Evolutionary conservation across 345 rosid genomes (phyloP).

Genomic region (Eucalyptus cloeziana): DNA sequence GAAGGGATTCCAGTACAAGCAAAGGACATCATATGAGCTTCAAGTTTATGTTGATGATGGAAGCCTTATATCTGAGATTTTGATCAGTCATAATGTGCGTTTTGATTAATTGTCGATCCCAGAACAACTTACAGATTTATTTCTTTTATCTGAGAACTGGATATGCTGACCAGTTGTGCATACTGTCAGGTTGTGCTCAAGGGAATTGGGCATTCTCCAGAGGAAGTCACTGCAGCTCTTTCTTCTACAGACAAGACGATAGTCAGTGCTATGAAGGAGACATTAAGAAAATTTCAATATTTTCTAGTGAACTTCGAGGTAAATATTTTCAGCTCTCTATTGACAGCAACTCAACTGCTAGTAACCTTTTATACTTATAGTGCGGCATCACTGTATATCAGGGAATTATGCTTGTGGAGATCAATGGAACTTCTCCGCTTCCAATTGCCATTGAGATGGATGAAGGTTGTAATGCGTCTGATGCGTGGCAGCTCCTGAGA

Average conservation of each 20-base stretch:
- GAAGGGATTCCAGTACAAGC: constrained; percentile 62
- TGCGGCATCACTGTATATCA: constrained; percentile 8
- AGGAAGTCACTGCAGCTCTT: constrained; percentile 72
- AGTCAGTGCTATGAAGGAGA: constrained; percentile 52
- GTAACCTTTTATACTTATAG: background rate
- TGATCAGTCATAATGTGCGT: constrained; percentile 72
- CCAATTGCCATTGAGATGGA: constrained; percentile 69
- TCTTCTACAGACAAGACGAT: constrained; percentile 39
- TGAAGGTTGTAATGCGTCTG: constrained; percentile 55
- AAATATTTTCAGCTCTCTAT: background rate
- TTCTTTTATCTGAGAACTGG: background rate
- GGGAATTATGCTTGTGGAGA: constrained; percentile 74
- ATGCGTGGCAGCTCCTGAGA: constrained; percentile 67
- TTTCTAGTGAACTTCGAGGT: constrained; percentile 82
- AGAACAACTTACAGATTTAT: background rate
- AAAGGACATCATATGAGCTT: constrained; percentile 55
- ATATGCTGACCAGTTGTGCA: background rate
- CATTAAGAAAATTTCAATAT: constrained; percentile 46
- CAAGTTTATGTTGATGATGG: constrained; percentile 79
- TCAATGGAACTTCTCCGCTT: constrained; percentile 32
- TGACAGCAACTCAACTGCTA: background rate
- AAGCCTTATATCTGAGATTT: constrained; percentile 84
- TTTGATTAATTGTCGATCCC: background rate
- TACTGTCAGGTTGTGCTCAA: constrained; percentile 54
- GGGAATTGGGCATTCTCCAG: constrained; percentile 67